Percentiles rank a stretch among this genome's conserved stretches.
phyloP scores from a whole-genome alignment of 2,329 filamentous ascomycete species.

The Corinectria fuckeliana region DNA sequence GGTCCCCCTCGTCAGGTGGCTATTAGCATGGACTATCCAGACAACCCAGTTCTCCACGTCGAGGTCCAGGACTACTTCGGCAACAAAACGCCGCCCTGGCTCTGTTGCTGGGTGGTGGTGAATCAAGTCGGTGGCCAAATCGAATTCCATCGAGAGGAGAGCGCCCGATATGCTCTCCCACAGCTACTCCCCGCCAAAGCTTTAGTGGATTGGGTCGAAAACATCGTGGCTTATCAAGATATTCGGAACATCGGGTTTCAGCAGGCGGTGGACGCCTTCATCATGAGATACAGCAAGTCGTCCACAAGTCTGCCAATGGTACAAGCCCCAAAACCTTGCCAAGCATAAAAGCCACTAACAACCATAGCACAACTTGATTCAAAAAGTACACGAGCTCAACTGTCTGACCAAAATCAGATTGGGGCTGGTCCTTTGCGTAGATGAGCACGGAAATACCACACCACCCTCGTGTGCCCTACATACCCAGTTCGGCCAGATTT shows the following conservation, averaged over 20 bases:
- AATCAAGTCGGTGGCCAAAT: constrained; percentile 36
- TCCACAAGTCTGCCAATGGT: constrained; percentile 33
- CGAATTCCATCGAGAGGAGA: constrained; percentile 36
- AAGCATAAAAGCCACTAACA: constrained; percentile 5
- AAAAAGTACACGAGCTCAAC: constrained; percentile 37
- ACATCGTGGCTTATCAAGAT: constrained; percentile 33
- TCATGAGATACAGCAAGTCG: constrained; percentile 36
- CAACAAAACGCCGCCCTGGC: constrained; percentile 31
- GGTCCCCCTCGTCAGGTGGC: constrained; percentile 35
- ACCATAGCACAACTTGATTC: constrained; percentile 31
- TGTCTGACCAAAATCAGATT: constrained; percentile 37
- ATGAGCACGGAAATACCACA: constrained; percentile 31
- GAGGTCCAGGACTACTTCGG: constrained; percentile 38
- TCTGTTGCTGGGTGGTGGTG: constrained; percentile 40
- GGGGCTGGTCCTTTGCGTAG: constrained; percentile 35
- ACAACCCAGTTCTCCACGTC: constrained; percentile 33
- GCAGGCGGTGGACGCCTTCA: constrained; percentile 38
- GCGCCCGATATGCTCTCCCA: constrained; percentile 36
- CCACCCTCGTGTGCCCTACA: constrained; percentile 38
- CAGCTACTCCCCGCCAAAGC: constrained; percentile 31
- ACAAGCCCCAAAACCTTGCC: not conserved
- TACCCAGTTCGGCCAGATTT: constrained; percentile 39
- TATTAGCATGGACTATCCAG: constrained; percentile 37
- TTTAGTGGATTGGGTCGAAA: constrained; percentile 36
- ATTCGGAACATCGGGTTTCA: constrained; percentile 36